A percentile compares a stretch with the other conserved stretches of the same genome.
Conservation (phyloP, 208 protist species). For the Leishmania martiniquensis region DNA sequence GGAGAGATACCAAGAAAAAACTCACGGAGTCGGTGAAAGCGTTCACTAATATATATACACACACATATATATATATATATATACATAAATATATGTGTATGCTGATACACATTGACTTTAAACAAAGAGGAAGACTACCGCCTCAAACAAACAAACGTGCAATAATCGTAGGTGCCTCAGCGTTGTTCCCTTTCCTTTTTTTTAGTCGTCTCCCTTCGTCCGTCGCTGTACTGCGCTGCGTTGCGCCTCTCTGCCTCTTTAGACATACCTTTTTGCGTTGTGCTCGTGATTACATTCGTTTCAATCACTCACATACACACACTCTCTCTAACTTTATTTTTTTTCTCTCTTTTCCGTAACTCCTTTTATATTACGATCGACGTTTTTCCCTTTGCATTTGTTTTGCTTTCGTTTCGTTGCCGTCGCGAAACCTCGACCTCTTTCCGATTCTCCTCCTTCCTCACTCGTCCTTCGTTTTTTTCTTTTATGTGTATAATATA, state of each 20-base stretch:
- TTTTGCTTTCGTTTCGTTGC: not conserved
- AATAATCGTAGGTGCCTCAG: no score
- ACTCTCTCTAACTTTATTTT: not conserved
- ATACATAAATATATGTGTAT: not conserved
- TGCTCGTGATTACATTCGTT: not conserved
- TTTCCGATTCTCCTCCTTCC: not conserved
- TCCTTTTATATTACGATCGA: not conserved
- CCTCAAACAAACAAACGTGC: no score
- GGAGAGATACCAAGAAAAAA: not conserved
- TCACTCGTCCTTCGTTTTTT: constrained; percentile 2
- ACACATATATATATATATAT: not conserved
- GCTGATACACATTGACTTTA: no score
- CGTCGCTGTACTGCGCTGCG: not conserved
- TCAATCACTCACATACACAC: no score
- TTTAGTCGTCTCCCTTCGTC: no score
- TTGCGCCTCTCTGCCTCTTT: not conserved
- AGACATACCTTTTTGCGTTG: not conserved
- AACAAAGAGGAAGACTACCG: no score
- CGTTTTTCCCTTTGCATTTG: not conserved
- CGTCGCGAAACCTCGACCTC: not conserved
- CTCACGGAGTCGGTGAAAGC: not conserved
- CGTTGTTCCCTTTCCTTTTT: no score
- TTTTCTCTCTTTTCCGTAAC: not conserved
- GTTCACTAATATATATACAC: no score
- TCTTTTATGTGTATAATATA: not conserved